Conservation (phyloP, 163 green algal species). For the Scenedesmus sp. region DNA sequence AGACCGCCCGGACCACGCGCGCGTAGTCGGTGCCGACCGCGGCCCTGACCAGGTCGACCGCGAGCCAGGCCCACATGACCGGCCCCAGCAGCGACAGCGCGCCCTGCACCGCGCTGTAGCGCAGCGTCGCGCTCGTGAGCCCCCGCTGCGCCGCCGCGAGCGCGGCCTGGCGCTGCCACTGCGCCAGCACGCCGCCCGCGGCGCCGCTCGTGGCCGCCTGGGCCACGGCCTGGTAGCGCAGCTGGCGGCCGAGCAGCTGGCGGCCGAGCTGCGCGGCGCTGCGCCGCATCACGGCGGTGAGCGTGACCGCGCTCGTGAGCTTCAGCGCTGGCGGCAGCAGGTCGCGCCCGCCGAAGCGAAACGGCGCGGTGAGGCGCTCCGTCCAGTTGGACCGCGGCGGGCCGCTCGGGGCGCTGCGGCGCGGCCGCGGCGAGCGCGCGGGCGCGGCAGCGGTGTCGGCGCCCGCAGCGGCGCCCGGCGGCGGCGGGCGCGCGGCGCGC, state of each 20-base stretch:
- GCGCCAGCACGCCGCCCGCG: conserved; percentile 2
- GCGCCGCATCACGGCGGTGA: conserved; percentile 44
- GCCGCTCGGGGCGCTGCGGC: neutral
- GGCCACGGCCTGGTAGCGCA: conserved; percentile 56
- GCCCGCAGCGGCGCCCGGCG: neutral
- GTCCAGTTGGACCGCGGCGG: conserved; percentile 45
- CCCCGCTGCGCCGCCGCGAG: conserved; percentile 51
- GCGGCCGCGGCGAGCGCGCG: neutral
- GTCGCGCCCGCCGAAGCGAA: conserved; percentile 68
- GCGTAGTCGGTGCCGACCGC: conserved; percentile 83
- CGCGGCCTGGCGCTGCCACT: conserved; percentile 41
- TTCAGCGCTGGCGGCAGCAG: conserved; percentile 68
- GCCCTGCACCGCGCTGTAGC: conserved; percentile 72
- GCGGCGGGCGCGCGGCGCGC: no score
- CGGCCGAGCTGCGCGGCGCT: conserved; percentile 58
- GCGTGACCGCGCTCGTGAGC: conserved; percentile 64
- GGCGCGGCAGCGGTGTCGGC: neutral
- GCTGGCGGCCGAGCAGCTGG: conserved; percentile 51
- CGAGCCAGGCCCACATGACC: conserved; percentile 82
- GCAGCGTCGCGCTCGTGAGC: conserved; percentile 56
- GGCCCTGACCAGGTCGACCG: conserved; percentile 74
- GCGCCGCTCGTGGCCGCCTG: conserved; percentile 28
- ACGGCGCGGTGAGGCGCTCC: conserved; percentile 56
- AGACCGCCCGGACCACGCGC: conserved; percentile 75
- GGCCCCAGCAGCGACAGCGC: conserved; percentile 74